Evolutionary conservation across 768 basidiomycete species (phyloP).

Genomic region (Termitomyces sp.): DNA sequence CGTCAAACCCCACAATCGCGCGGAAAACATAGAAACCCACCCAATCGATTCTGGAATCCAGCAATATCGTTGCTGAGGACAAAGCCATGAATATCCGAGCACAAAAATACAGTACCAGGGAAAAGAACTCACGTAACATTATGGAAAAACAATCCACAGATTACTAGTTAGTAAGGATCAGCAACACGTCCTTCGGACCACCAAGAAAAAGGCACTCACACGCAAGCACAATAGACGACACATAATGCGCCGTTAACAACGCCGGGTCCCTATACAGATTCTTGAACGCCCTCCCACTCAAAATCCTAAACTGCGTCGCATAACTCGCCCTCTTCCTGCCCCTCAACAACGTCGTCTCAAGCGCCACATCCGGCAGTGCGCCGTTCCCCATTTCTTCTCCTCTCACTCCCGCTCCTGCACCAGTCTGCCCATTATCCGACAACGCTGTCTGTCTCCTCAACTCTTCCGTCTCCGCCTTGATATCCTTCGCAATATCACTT

Average conservation of each 20-base stretch:
- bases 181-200: conserved; percentile 3
- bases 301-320: conserved; percentile 88
- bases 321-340: conserved; percentile 82
- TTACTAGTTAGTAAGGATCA: conserved; percentile 47
- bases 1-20: not conserved
- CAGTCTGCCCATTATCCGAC: conserved; percentile 26
- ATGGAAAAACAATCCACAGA: conserved; percentile 93
- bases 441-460: conserved; percentile 35
- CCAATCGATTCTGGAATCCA: conserved; percentile 94
- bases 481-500: conserved; percentile 63
- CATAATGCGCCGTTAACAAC: conserved; percentile 86
- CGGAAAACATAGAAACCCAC: conserved; percentile 32
- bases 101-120: not conserved
- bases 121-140: conserved; percentile 62
- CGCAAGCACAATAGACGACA: conserved; percentile 80
- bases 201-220: conserved; percentile 48
- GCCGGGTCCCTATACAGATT: conserved; percentile 96
- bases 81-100: not conserved
- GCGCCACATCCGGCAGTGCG: conserved; percentile 59
- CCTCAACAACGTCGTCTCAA: conserved; percentile 66
- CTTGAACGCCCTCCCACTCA: conserved; percentile 97
- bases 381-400: conserved; percentile 30
- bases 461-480: conserved; percentile 61
- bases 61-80: conserved; percentile 78
- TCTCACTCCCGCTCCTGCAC: conserved; percentile 10